Base-by-base conservation (phyloP, 1,284 basidiomycete genomes). In the Golubevia pallescens region DNA sequence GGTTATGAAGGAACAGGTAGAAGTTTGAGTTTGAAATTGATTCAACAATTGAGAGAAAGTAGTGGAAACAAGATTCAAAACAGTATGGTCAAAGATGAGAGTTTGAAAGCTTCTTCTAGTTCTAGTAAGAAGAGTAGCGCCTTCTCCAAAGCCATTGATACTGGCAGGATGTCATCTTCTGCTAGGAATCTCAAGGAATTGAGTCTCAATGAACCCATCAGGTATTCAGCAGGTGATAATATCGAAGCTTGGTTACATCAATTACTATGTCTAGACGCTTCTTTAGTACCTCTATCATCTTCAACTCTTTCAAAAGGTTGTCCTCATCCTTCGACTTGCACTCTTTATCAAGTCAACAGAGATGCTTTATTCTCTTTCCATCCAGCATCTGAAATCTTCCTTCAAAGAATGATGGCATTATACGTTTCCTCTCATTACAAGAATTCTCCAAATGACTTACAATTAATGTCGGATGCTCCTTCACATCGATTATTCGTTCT, bases 1-100 rank as follows among this genome's bases (percentile, higher is more conserved):
- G 97, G 97, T 56, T 99, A 99, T 87, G 97, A 99, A 88, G 97
- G 97, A 20, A 99, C 97, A 0, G 97, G 97, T 19, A 93, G 97
- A 42, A 97, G 95, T 1, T 90, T 99, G 57, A 96, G 94, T 57
- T 92, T 99, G 77, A 99, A 99, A 86, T 92, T 99, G 66, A 93
- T 99, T 71, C 93, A 98, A 86, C 95, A 98, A 86, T 90, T 99
- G 2, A 92, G 97, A 38, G 34, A 38, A 38, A 10, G 5, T 38
- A 38, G 34, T 38, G 34, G 34, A 10, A 38, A 38, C 10, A 38
- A 5, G 34, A 38, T 38, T 38, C 34, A 38, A 10, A 38, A 38
- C 10, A 38, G 34, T 38, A 38, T 38, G 34, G 10, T 38, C 10
- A 38, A 38, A 10, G 34, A 38, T 38, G 34, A 38, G 10, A 38